phyloP scores from a whole-genome alignment of 192 early-diverging fungal genomes.

The Coemansia sp. region DNA sequence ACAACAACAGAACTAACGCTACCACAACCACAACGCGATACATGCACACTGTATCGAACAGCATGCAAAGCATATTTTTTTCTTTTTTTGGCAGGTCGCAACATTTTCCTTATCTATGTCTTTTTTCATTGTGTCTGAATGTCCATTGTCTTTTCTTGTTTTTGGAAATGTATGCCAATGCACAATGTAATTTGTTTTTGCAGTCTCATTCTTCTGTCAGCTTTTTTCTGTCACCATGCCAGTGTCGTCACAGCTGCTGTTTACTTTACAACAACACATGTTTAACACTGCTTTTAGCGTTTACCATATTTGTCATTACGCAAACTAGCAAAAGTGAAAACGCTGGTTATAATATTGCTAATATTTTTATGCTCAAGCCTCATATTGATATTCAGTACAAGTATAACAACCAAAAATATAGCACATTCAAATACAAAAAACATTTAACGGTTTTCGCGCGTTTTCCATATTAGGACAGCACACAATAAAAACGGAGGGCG shows the following conservation, averaged over 20 bases:
- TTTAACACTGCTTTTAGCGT: not conserved
- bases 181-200: not conserved
- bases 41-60: not conserved
- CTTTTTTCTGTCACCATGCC: not conserved
- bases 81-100: not conserved
- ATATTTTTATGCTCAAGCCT: not conserved
- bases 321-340: too few relatives aligned
- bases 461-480: not conserved
- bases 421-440: not conserved
- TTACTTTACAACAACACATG: not conserved
- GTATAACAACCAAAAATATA: not conserved
- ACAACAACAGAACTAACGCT: not conserved
- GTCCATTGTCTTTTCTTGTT: too few relatives aligned
- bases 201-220: constrained; percentile 1
- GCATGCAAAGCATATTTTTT: constrained; percentile 2
- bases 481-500: not conserved
- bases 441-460: not conserved
- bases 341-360: too few relatives aligned
- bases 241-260: not conserved
- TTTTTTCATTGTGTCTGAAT: not conserved
- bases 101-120: not conserved
- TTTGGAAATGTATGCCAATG: not conserved
- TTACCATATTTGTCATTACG: not conserved
- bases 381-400: not conserved
- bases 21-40: not conserved